Evolutionary conservation across 495 filamentous ascomycete species (phyloP), one percentile per base, ranked within the genome.

Genomic region (Aspergillus indologenus): DNA sequence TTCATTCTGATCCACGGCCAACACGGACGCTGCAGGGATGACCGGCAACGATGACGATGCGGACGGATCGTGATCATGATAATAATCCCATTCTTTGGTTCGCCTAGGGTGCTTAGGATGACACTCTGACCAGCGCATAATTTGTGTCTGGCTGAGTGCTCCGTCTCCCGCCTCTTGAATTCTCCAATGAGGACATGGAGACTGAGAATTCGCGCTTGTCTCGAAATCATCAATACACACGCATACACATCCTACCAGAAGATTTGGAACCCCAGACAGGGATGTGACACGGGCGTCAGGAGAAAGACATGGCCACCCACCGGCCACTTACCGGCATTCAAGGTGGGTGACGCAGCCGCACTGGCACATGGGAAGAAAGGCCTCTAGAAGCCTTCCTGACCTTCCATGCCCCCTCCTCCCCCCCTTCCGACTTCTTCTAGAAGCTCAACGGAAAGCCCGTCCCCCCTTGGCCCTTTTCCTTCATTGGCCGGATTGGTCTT

Each of bases 371-470:
- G 51, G 31, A 55, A 15, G 52, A 46, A 52, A 43, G 53, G 40
- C 18, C 51, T 63, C 63, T 57, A 59, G 53, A 58, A 64, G 55
- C 55, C 68, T 72, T 72, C 69, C 58, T 40, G 34, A 40, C 34
- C 34, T 40, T 40, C 34, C 34, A 40, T 40, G 70, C 54, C 26
- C 42, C 42, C 57, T 60, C 69, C 68, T 65, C 61, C 54, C 26
- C 42, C 42, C 57, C 61, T 70, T 70, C 67, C 61, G 64, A 67
- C 59, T 61, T 65, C 71, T 76, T 76, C 73, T 74, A 71, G 73
- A 76, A 76, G 73, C 60, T 66, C 65, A 65, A 53, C 65, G 65
- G 71, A 71, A 72, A 42, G 52, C 58, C 56, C 60, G 48, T 56
- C 52, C 45, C 45, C 64, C 64, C 63, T 72, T 76, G 68, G 73